phyloP scores from a whole-genome alignment of 345 rosid species.

The Gossypium anomalum region DNA sequence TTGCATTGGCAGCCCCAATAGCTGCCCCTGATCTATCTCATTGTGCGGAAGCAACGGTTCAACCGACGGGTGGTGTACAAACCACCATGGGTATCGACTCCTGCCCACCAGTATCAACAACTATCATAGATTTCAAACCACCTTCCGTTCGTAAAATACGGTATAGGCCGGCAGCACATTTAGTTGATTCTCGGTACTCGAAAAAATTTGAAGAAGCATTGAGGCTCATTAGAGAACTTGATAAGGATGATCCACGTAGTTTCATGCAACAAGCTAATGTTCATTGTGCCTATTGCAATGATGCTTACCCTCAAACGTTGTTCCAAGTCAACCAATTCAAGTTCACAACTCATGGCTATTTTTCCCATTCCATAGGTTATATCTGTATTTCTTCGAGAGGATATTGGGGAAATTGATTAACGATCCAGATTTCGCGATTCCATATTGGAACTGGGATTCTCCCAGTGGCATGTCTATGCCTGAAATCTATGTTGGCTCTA shows the following conservation, averaged over 20 bases:
- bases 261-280: not conserved
- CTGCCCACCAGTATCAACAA: too few relatives aligned
- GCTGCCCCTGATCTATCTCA: too few relatives aligned
- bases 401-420: not conserved
- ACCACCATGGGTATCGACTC: too few relatives aligned
- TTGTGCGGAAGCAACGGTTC: too few relatives aligned
- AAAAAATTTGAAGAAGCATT: not conserved
- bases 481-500: not conserved
- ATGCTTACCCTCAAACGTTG: not conserved
- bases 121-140: too few relatives aligned
- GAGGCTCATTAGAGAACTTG: not conserved
- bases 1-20: too few relatives aligned
- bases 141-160: too few relatives aligned
- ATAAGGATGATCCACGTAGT: not conserved
- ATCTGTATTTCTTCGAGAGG: not conserved
- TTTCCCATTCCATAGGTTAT: not conserved
- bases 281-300: not conserved
- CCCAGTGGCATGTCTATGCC: not conserved
- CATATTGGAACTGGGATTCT: not conserved
- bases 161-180: not conserved
- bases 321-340: not conserved
- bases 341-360: not conserved
- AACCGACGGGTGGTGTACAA: too few relatives aligned
- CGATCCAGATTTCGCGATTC: not conserved
- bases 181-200: not conserved